Evolutionary conservation across 768 basidiomycete species (phyloP).

Genomic region (Leccinum incarnatum): DNA sequence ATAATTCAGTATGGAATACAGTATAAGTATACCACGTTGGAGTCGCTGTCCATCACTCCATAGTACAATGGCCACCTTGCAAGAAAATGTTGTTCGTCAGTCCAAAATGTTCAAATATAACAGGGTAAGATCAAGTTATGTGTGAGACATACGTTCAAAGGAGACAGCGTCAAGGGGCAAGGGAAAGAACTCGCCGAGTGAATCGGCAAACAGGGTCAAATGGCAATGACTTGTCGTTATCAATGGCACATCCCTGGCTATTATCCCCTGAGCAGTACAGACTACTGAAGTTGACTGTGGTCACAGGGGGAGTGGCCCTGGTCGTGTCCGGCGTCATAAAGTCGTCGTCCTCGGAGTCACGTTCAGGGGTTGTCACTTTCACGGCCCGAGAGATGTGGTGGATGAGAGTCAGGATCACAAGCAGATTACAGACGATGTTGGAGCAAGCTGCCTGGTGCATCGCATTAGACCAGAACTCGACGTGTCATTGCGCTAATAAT

Average conservation of each 20-base stretch:
- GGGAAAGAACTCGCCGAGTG: not conserved
- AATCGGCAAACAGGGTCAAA: not conserved
- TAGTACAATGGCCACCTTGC: not conserved
- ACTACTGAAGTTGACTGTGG: slow-evolving; percentile 9
- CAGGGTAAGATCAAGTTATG: not conserved
- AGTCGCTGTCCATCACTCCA: not conserved
- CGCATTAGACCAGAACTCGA: not conserved
- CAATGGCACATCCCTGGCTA: not conserved
- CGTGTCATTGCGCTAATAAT: not conserved
- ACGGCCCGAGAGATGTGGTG: slow-evolving; percentile 10
- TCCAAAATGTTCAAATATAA: not conserved
- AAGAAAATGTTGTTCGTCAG: not conserved
- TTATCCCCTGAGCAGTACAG: not conserved
- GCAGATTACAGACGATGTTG: slow-evolving; percentile 19
- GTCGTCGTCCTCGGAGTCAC: slow-evolving; percentile 1
- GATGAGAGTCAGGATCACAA: slow-evolving; percentile 16
- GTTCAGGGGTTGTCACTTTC: not conserved
- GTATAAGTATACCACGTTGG: not conserved
- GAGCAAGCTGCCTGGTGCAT: slow-evolving; percentile 11
- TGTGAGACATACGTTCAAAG: not conserved
- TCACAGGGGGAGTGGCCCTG: slow-evolving; percentile 6
- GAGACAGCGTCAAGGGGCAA: not conserved
- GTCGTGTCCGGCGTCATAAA: not conserved
- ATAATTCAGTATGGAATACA: not conserved
- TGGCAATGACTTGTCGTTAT: not conserved